Conservation (phyloP, 306 rosid species). For the Pterocarpus santalinus region DNA sequence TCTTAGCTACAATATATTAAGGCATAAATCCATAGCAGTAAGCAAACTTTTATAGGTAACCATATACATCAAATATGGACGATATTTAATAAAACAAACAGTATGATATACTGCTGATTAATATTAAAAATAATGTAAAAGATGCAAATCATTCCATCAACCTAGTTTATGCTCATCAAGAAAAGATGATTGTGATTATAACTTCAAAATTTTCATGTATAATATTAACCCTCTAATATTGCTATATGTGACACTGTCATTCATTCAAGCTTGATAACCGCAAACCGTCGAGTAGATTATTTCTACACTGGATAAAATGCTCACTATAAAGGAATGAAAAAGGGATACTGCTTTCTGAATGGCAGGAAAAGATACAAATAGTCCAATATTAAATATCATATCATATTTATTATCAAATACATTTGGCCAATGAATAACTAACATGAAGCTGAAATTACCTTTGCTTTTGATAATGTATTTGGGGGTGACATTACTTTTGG, state of each 20-base stretch:
- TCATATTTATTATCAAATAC: not conserved
- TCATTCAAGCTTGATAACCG: not conserved
- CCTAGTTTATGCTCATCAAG: constrained; percentile 37
- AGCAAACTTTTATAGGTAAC: constrained; percentile 12
- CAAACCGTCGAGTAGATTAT: constrained; percentile 8
- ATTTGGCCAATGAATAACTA: constrained; percentile 31
- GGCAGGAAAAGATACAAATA: constrained; percentile 24
- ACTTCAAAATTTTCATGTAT: not conserved
- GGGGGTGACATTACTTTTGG: constrained; percentile 86
- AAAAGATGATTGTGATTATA: constrained; percentile 23
- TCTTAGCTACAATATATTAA: not conserved
- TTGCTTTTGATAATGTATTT: constrained; percentile 81
- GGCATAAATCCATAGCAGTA: constrained; percentile 4
- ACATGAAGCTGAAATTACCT: constrained; percentile 63
- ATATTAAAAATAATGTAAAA: not conserved
- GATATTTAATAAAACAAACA: constrained; percentile 5
- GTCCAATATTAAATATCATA: not conserved
- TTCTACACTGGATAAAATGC: constrained; percentile 3
- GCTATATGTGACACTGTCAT: constrained; percentile 5
- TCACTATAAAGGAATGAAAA: not conserved
- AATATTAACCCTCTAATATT: constrained; percentile 2
- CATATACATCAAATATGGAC: not conserved
- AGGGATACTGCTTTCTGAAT: not conserved
- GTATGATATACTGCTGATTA: constrained; percentile 6
- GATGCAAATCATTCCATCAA: constrained; percentile 1